Percentiles rank a stretch among this genome's conserved stretches.
Evolutionary conservation across 139 green algal genomes (phyloP).

Genomic region (Chlamydomonas sphaeroides): DNA sequence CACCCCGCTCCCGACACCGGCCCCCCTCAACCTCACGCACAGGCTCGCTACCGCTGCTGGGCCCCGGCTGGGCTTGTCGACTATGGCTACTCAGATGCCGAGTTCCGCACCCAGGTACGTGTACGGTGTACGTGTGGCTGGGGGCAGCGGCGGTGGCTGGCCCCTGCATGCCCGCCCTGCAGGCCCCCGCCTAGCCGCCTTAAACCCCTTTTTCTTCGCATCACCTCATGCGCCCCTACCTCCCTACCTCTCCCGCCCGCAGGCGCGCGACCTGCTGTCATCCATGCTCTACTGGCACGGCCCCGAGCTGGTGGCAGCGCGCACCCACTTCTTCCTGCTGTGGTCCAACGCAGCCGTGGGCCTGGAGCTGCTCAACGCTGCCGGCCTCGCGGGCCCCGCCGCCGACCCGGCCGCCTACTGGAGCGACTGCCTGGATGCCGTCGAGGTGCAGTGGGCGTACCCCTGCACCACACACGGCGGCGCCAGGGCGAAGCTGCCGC

Average conservation of each 20-base stretch:
- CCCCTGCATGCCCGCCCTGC: no score
- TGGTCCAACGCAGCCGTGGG: background rate
- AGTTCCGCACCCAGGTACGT: no score
- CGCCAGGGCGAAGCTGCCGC: background rate
- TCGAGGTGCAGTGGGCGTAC: background rate
- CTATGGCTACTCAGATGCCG: background rate
- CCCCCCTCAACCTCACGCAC: no score
- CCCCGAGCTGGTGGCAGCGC: background rate
- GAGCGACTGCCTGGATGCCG: background rate
- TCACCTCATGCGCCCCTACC: no score
- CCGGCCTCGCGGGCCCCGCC: background rate
- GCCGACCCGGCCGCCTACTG: background rate
- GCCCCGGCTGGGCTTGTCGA: background rate
- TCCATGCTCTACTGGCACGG: background rate
- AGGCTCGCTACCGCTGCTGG: background rate
- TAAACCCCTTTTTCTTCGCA: no score
- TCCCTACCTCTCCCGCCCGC: no score
- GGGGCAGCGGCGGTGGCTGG: no score
- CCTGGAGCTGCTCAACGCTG: background rate
- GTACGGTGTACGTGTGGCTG: no score
- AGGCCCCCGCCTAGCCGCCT: no score
- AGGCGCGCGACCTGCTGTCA: background rate
- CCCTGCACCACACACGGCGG: background rate
- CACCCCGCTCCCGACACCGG: no score
- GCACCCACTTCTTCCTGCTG: conserved; percentile 2